Evolutionary conservation across 805 yeast genomes (phyloP), one percentile per base, ranked within the genome.

Genomic region (Metschnikowia arizonensis): DNA sequence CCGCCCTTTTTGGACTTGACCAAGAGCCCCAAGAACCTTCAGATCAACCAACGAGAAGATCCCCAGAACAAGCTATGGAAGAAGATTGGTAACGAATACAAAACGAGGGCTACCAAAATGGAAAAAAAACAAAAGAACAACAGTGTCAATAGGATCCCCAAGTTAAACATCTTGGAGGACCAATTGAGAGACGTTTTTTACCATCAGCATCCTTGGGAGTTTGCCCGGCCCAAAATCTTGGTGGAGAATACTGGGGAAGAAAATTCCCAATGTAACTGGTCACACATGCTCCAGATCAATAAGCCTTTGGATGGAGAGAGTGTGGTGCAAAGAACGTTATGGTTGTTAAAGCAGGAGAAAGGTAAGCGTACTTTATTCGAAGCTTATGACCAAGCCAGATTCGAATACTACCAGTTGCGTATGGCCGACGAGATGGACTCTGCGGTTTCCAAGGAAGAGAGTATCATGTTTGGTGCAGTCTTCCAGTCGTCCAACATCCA

Each of bases 151-250:
- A 66, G 72, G 52, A 74, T 84, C 9, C 78, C 79, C 33, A 73
- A 75, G 50, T 67, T 86, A 58, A 64, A 63, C 46, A 83, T 76
- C 54, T 63, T 80, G 44, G 93, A 91, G 64, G 99, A 93, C 65
- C 81, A 83, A 56, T 66, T 93, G 55, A 80, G 99, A 69, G 74
- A 78, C 38, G 72, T 85, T 19, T 93, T 93, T 60, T 91, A 83
- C 65, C 81, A 81, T 48, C 97, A 90, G 62, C 99, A 93, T 66
- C 99, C 99, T 5, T 93, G 99, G 99, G 99, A 93, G 66, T 72
- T 90, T 44, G 88, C 98, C 1, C 78, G 95, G 55, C 97, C 98
- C 11, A 87, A 86, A 61, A 74, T 80, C 24, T 67, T 93, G 53
- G 75, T 89, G 37, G 99, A 93, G 64, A 85, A 81, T 57, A 73